Evolutionary conservation across 805 yeast genomes (phyloP), one percentile per base, ranked within the genome.

Genomic region (Candida tammaniensis): DNA sequence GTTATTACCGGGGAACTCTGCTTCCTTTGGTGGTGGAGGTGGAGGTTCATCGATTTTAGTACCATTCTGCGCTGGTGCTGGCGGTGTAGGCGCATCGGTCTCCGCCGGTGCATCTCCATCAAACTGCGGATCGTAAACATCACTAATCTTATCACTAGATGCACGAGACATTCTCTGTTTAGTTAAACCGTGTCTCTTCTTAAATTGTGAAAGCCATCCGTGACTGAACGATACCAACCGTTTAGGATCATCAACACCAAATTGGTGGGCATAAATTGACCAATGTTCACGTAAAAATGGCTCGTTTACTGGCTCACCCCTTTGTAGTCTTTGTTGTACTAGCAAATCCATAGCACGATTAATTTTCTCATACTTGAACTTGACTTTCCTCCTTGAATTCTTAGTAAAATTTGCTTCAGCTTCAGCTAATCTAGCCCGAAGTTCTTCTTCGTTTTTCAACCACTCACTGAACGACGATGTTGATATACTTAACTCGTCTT

Each of bases 161-260:
- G 17, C 17, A 16, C 41, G 28, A 12, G 44, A 24, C 61, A 55
- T 53, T 33, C 60, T 43, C 27, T 57, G 50, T 42, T 54, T 59
- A 42, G 61, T 60, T 26, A 74, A 52, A 1, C 74, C 79, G 46
- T 77, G 80, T 31, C 82, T 55, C 43, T 73, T 76, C 51, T 78
- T 78, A 54, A 78, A 78, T 46, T 74, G 80, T 9, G 74, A 61
- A 27, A 78, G 54, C 83, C 83, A 78, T 7, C 84, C 84, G 50
- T 77, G 82, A 43, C 78, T 71, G 42, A 76, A 78, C 11, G 70
- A 64, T 17, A 64, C 67, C 36, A 72, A 51, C 35, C 84, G 56
- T 48, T 77, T 78, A 3, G 82, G 81, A 45, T 78, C 80, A 6
- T 70, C 74, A 2, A 78, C 80, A 7, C 82, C 82, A 48, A 53